Base-by-base conservation (phyloP, 345 rosid species). In the Hibiscus syriacus region DNA sequence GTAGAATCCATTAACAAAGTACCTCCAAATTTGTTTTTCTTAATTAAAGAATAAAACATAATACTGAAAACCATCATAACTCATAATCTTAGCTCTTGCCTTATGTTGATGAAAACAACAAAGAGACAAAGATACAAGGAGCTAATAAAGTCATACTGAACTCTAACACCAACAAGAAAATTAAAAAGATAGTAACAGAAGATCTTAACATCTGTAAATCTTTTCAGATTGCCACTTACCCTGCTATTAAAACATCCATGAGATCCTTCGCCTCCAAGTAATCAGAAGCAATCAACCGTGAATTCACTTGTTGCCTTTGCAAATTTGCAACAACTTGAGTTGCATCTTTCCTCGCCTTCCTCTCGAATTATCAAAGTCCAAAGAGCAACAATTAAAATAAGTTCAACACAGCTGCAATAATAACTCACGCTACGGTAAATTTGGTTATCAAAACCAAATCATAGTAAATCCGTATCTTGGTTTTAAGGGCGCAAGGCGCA, bases 321-420 rank as follows among this genome's bases (percentile, higher is more conserved):
- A 95, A 80, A 83, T 95, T 95, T 46, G 99, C 99, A 64, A 92
- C 96, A 73, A 95, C 92, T 82, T 92, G 98, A 23, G 99, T 94
- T 70, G 94, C 96, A 85, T 95, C 99, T 82, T 90, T 95, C 64
- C 97, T 83, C 3, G 99, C 76, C 99, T 94, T 14, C 46, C 8
- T 34, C 13, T 48, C 73, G 69, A 27, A 22, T 56, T 38, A 9
- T 7, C 41, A 38, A 38, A 36, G 39, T 36, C 39, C 39, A 36
- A 38, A 38, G 41, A 38, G 2, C 41, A 38, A 16, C 50, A 4
- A 16, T 16, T 45, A 45, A 4, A 5, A 30, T 49, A 69, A 19
- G 34, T 1, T 45, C 4, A 22, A n/a, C 55, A 13, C 12, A 29
- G 4, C 29, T 1, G 53, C 19, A 22, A 7, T n/a, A n/a, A n/a